These are phyloP conservation scores for Xylaria cubensis DNA, from an alignment of 495 filamentous ascomycete species.

Conservation along the genomic window DNA sequence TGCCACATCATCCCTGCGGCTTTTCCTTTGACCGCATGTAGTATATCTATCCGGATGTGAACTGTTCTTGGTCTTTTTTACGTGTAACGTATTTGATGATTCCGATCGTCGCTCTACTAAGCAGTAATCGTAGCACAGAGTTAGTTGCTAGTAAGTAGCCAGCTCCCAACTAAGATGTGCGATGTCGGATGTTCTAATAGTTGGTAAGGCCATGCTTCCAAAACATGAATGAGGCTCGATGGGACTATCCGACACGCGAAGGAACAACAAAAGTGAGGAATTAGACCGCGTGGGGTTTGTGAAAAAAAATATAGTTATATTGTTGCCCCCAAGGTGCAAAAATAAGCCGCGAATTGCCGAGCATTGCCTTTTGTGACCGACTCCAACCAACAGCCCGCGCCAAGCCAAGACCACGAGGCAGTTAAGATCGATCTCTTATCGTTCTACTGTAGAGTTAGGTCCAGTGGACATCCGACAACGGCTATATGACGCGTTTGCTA, in stretches of 20 bases:
- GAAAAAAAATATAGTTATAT: conserved; percentile 7
- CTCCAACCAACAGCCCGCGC: conserved; percentile 17
- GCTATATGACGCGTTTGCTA: not conserved
- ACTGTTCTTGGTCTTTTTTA: not conserved
- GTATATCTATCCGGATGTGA: not conserved
- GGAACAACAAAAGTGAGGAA: conserved; percentile 31
- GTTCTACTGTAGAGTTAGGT: not conserved
- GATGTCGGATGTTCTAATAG: conserved; percentile 1
- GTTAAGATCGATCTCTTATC: not conserved
- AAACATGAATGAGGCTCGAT: conserved; percentile 21
- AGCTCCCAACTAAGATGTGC: not conserved
- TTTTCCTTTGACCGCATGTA: conserved; percentile 17
- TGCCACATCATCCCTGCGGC: conserved; percentile 12
- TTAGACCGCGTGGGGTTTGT: conserved; percentile 32
- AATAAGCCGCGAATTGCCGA: conserved; percentile 37
- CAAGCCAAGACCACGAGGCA: conserved; percentile 9
- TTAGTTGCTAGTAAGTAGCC: conserved; percentile 4
- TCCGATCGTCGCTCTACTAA: not conserved
- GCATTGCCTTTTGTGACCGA: conserved; percentile 38
- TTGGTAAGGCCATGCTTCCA: not conserved
- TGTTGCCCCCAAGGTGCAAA: not conserved
- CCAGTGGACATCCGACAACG: not conserved
- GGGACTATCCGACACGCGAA: conserved; percentile 17
- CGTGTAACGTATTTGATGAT: not conserved
- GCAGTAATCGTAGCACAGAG: not conserved